Percentiles rank a stretch among this genome's conserved stretches.
phyloP scores from a whole-genome alignment of 2,329 filamentous ascomycete species.

The Gaeumannomyces tritici region DNA sequence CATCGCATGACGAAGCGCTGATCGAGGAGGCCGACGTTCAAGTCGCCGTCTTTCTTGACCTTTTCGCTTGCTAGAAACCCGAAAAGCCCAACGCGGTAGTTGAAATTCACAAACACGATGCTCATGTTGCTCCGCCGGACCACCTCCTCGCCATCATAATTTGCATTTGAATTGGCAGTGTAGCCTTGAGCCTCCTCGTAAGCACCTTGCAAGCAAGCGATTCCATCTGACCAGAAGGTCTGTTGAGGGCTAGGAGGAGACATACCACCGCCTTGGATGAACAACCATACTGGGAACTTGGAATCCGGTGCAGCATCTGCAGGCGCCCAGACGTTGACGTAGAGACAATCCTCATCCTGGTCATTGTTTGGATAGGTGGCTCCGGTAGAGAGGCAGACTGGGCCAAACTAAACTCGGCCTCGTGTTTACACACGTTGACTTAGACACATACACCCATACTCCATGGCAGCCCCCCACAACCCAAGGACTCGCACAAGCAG shows the following conservation, averaged over 20 bases:
- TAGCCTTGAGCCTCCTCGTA: conserved; percentile 23
- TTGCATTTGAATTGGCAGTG: conserved; percentile 32
- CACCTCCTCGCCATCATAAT: conserved; percentile 38
- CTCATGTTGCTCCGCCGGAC: conserved; percentile 25
- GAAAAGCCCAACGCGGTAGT: conserved; percentile 51
- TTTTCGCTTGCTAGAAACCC: conserved; percentile 52
- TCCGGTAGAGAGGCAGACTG: conserved; percentile 32
- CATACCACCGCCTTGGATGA: conserved; percentile 35
- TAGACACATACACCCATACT: background rate
- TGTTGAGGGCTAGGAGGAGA: background rate
- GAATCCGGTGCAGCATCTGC: conserved; percentile 25
- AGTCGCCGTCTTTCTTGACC: conserved; percentile 40
- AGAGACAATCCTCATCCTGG: conserved; percentile 30
- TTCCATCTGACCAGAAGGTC: background rate
- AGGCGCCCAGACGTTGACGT: conserved; percentile 33
- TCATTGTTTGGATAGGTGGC: conserved; percentile 17
- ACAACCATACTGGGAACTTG: conserved; percentile 43
- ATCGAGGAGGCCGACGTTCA: conserved; percentile 56
- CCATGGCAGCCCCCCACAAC: background rate
- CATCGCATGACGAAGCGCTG: conserved; percentile 50
- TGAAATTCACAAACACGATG: conserved; percentile 48
- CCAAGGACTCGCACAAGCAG: background rate
- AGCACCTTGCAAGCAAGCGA: background rate
- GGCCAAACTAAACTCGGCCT: conserved; percentile 25
- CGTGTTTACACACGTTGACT: background rate